These are phyloP conservation scores for Gloeophyllum trabeum DNA, from an alignment of 768 basidiomycete genomes.

Conservation along the genomic window DNA sequence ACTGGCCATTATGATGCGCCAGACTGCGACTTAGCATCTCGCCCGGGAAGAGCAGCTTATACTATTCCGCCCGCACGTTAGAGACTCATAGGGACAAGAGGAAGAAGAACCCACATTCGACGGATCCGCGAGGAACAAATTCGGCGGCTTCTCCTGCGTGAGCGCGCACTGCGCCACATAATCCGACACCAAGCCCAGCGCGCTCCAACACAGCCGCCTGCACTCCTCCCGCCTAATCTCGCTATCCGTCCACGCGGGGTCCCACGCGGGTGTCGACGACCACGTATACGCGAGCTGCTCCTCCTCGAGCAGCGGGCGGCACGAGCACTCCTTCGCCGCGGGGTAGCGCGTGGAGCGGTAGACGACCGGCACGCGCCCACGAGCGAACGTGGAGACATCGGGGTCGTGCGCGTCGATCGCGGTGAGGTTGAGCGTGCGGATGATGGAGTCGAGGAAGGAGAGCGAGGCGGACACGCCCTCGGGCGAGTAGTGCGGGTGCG, in stretches of 20 bases:
- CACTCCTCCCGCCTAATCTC: conserved; percentile 60
- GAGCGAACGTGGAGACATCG: conserved; percentile 38
- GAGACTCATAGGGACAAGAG: background rate
- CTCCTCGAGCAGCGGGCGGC: conserved; percentile 24
- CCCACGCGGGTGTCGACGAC: conserved; percentile 50
- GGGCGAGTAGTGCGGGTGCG: conserved; percentile 53
- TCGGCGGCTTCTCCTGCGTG: conserved; percentile 44
- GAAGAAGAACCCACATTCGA: conserved; percentile 39
- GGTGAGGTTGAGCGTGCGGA: conserved; percentile 43
- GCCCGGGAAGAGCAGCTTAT: conserved; percentile 60
- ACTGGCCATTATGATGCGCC: conserved; percentile 28
- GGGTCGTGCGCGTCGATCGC: conserved; percentile 45
- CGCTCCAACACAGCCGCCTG: conserved; percentile 68
- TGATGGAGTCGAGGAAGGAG: conserved; percentile 50
- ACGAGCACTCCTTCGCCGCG: conserved; percentile 25
- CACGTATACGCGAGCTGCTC: conserved; percentile 25
- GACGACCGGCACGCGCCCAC: conserved; percentile 38
- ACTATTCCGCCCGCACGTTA: conserved; percentile 26
- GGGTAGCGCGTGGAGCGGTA: conserved; percentile 17
- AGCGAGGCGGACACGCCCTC: conserved; percentile 43
- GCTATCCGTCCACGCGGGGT: conserved; percentile 37
- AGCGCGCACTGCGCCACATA: conserved; percentile 62
- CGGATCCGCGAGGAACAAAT: conserved; percentile 51
- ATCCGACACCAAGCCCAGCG: conserved; percentile 55
- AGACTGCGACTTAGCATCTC: conserved; percentile 45